A percentile compares a stretch with the other conserved stretches of the same genome.
phyloP scores from a whole-genome alignment of 2,329 filamentous ascomycete genomes.

The Ophiocordyceps camponoti-floridani region DNA sequence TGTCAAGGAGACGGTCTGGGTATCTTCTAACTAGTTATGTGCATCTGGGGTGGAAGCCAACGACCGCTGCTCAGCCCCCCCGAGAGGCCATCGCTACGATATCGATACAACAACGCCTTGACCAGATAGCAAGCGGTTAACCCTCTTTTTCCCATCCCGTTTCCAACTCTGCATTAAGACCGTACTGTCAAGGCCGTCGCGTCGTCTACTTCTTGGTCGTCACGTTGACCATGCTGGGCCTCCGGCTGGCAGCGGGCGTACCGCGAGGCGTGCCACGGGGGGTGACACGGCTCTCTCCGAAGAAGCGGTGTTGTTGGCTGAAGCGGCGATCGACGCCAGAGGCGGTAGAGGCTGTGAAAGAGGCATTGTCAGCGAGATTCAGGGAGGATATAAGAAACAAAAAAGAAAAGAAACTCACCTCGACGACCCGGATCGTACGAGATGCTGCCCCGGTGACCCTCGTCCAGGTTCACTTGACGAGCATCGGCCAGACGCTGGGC shows the following conservation, averaged over 20 bases:
- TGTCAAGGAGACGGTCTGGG: neutral
- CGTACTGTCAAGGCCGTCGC: too few relatives aligned
- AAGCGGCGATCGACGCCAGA: slow-evolving; percentile 11
- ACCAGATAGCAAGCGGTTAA: neutral
- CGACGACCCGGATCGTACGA: slow-evolving; percentile 8
- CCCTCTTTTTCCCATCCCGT: neutral
- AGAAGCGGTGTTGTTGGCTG: slow-evolving; percentile 22
- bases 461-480: slow-evolving; percentile 10
- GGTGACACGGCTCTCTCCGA: slow-evolving; percentile 21
- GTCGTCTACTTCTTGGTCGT: slow-evolving; percentile 1
- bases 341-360: slow-evolving; percentile 5
- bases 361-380: neutral
- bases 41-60: neutral
- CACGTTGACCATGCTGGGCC: slow-evolving; percentile 8
- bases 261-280: slow-evolving; percentile 18
- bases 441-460: slow-evolving; percentile 12
- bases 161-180: neutral
- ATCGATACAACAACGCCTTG: neutral
- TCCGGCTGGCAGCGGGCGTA: slow-evolving; percentile 18
- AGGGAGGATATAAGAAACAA: too few relatives aligned
- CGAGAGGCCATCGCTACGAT: slow-evolving; percentile 1
- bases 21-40: neutral
- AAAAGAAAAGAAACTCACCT: slow-evolving; percentile 8
- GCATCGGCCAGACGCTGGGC: slow-evolving; percentile 40
- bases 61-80: neutral